A percentile compares a stretch with the other conserved stretches of the same genome.
Conservation (phyloP, 805 yeast species). For the Candida taoyuanica region DNA sequence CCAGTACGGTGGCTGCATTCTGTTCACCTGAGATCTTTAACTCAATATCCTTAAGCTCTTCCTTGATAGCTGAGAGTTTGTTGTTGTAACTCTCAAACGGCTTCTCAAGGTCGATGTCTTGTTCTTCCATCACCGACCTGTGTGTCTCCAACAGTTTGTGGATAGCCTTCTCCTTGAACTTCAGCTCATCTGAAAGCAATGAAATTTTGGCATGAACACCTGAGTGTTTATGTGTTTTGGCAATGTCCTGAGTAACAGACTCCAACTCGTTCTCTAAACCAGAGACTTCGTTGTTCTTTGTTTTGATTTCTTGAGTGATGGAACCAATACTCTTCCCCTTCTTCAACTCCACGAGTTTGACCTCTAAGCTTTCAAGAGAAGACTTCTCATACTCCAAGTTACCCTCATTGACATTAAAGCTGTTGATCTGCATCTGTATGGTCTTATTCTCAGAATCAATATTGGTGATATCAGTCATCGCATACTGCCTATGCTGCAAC, state of each 20-base stretch:
- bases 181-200: conserved; percentile 37
- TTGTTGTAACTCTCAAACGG: conserved; percentile 12
- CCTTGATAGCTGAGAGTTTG: not conserved
- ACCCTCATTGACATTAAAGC: conserved; percentile 39
- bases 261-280: conserved; percentile 46
- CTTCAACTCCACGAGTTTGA: conserved; percentile 31
- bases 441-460: conserved; percentile 33
- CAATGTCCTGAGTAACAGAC: conserved; percentile 43
- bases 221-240: conserved; percentile 50
- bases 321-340: conserved; percentile 25
- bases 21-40: not conserved
- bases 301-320: conserved; percentile 33
- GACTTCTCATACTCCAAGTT: conserved; percentile 43
- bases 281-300: conserved; percentile 34
- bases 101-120: conserved; percentile 15
- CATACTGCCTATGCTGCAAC: conserved; percentile 39
- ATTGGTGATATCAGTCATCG: conserved; percentile 35
- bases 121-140: conserved; percentile 19
- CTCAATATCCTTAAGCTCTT: conserved; percentile 10
- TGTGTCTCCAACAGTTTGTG: conserved; percentile 28
- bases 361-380: conserved; percentile 36
- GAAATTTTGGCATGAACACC: conserved; percentile 53
- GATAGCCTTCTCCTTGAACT: conserved; percentile 29
- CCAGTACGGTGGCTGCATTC: conserved; percentile 11
- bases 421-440: conserved; percentile 36